A percentile compares a stretch with the other conserved stretches of the same genome.
Conservation (phyloP, 2,329 filamentous ascomycete species). For the Epichloe sibirici region DNA sequence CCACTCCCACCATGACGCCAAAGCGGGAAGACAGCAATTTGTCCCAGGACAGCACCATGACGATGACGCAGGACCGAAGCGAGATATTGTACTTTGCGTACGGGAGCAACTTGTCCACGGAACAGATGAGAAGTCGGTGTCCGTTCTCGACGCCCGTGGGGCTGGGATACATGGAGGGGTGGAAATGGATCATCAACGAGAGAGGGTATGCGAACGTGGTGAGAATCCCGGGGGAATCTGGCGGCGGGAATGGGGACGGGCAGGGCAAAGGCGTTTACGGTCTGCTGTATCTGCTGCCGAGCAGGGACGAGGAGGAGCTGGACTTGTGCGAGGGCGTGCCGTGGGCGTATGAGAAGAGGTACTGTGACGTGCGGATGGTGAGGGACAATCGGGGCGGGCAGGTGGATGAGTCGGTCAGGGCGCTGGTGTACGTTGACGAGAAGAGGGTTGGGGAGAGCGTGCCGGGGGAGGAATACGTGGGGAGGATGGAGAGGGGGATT, state of each 20-base stretch:
- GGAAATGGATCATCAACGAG: constrained; percentile 54
- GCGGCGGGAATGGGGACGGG: too few species aligned
- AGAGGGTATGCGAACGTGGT: constrained; percentile 60
- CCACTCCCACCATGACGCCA: constrained; percentile 4
- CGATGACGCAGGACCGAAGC: constrained; percentile 20
- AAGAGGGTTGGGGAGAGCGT: constrained; percentile 22
- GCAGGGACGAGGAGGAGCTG: constrained; percentile 36
- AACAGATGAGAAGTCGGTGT: constrained; percentile 53
- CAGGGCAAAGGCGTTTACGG: constrained; percentile 34
- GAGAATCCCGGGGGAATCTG: background rate
- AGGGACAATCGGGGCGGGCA: constrained; percentile 11
- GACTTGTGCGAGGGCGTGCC: constrained; percentile 53
- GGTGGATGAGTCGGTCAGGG: constrained; percentile 17
- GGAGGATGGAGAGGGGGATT: constrained; percentile 51
- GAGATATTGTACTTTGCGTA: constrained; percentile 54
- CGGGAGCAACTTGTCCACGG: constrained; percentile 55
- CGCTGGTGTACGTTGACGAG: constrained; percentile 50
- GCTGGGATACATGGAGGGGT: constrained; percentile 42
- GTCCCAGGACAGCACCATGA: constrained; percentile 24
- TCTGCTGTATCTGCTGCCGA: constrained; percentile 40
- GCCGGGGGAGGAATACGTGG: constrained; percentile 46
- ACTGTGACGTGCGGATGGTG: constrained; percentile 21
- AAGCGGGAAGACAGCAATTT: constrained; percentile 21
- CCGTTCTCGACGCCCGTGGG: constrained; percentile 43
- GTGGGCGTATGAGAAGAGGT: constrained; percentile 43